Percentiles rank a stretch among this genome's conserved stretches.
Evolutionary conservation across 768 basidiomycete species (phyloP).

Genomic region (Lactarius pseudohatsudake): DNA sequence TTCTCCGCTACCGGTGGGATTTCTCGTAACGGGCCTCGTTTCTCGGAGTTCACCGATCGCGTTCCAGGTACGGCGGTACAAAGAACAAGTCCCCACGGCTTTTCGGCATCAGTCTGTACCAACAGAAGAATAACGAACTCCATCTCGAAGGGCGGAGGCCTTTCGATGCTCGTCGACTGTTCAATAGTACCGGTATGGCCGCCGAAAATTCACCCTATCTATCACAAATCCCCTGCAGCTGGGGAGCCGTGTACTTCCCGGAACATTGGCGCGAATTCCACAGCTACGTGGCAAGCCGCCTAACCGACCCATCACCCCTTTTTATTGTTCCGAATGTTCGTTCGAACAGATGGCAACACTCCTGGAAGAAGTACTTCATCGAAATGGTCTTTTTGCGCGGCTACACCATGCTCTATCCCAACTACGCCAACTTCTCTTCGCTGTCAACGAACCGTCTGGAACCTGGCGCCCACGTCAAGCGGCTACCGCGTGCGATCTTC

Average conservation of each 20-base stretch:
- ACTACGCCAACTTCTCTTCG: slow-evolving; percentile 67
- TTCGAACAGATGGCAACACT: slow-evolving; percentile 76
- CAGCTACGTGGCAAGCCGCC: slow-evolving; percentile 65
- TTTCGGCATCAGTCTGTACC: slow-evolving; percentile 84
- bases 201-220: slow-evolving; percentile 67
- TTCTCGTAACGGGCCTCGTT: neutral
- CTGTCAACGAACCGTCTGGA: slow-evolving; percentile 92
- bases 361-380: slow-evolving; percentile 91
- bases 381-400: slow-evolving; percentile 80
- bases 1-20: slow-evolving; percentile 69
- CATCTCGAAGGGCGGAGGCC: slow-evolving; percentile 61
- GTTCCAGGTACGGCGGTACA: slow-evolving; percentile 53
- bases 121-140: slow-evolving; percentile 80
- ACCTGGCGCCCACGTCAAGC: slow-evolving; percentile 75
- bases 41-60: slow-evolving; percentile 8
- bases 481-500: slow-evolving; percentile 46
- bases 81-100: slow-evolving; percentile 46
- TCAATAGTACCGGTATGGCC: slow-evolving; percentile 43
- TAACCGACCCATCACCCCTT: slow-evolving; percentile 42
- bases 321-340: slow-evolving; percentile 72
- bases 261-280: slow-evolving; percentile 89
- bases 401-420: slow-evolving; percentile 89
- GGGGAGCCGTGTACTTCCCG: slow-evolving; percentile 91
- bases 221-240: slow-evolving; percentile 86
- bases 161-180: slow-evolving; percentile 65